Base-by-base conservation (phyloP, 208 protist genomes). In the Wallacemonas sp. region DNA sequence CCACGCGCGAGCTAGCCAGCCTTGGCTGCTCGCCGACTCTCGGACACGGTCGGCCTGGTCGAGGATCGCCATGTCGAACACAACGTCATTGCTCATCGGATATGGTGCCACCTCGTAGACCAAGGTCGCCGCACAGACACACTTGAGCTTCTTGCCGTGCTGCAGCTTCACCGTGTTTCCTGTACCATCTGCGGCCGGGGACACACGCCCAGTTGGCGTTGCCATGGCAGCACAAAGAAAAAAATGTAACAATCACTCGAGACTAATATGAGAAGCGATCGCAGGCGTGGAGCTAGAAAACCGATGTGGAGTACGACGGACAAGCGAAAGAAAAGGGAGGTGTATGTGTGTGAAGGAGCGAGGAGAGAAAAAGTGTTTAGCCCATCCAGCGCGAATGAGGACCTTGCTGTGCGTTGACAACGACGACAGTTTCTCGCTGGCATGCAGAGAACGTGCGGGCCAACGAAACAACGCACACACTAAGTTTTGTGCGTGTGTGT, bases 21-120 rank as follows among this genome's bases (percentile, higher is more conserved):
- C 41, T 33, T 26, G 17, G 36, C 13, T 46, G 19, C 60, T 30
- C 41, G 45, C 22, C 1, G n/a, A 6, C 44, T 46, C 32, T 17
- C 36, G 42, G 2, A 42, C 33, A 1, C 19, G 36, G 60, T 50
- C 44, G 48, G 64, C 44, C 17, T 44, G 27, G n/a, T 60, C 41
- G 19, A 63, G 50, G 19, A 80, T 39, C n/a, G 81, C 34, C 30
- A 66, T 63, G 30, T 71, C 67, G 38, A 85, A 79, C 26, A 83
- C 15, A 17, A 33, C 59, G 17, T 82, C 58, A 19, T 21, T 61
- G 19, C 36, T 60, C 45, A 33, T 60, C 8, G 83, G 83, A 55
- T 75, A 75, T 37, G 83, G 79, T n/a, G 83, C 72, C 17, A 78
- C 66, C 26, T 34, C 33, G 64, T 85, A 89, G 22, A 77, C 80